Evolutionary conservation across 257 asterid species (phyloP).

Genomic region (Nicotiana knightiana): DNA sequence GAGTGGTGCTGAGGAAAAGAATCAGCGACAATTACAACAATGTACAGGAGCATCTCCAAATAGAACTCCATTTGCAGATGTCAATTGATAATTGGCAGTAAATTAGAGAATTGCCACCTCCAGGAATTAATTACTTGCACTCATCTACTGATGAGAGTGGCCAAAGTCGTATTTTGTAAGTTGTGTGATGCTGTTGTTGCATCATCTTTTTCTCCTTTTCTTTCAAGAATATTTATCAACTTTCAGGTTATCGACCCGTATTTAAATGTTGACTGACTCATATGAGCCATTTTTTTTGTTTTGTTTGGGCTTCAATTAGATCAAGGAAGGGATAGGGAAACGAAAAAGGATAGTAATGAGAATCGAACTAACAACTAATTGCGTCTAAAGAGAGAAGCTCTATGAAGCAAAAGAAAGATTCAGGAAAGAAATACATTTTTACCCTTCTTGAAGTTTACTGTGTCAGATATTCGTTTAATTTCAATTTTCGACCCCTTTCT

Average conservation of each 20-base stretch:
- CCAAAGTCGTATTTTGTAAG: not conserved
- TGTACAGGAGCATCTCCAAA: conserved; percentile 21
- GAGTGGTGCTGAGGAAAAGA: conserved; percentile 28
- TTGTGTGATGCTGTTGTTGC: not conserved
- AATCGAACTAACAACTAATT: no score
- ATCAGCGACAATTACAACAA: conserved; percentile 17
- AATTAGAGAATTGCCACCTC: not conserved
- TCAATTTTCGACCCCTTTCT: not conserved
- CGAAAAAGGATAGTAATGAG: no score
- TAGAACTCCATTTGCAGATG: conserved; percentile 62
- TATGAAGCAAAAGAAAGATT: not conserved
- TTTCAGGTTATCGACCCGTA: not conserved
- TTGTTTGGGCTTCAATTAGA: no score
- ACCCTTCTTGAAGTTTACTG: not conserved
- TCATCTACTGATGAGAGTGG: conserved; percentile 13
- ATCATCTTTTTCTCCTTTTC: not conserved
- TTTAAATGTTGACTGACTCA: no score
- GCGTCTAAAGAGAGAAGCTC: not conserved
- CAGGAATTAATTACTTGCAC: not conserved
- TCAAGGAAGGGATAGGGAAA: no score
- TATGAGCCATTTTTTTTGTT: no score
- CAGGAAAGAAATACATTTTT: no score
- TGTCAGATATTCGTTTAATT: not conserved
- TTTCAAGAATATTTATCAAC: not conserved
- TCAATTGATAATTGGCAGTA: conserved; percentile 26